Evolutionary conservation across 1,139 yeast genomes (phyloP).

Genomic region (Sugiyamaella japonica): DNA sequence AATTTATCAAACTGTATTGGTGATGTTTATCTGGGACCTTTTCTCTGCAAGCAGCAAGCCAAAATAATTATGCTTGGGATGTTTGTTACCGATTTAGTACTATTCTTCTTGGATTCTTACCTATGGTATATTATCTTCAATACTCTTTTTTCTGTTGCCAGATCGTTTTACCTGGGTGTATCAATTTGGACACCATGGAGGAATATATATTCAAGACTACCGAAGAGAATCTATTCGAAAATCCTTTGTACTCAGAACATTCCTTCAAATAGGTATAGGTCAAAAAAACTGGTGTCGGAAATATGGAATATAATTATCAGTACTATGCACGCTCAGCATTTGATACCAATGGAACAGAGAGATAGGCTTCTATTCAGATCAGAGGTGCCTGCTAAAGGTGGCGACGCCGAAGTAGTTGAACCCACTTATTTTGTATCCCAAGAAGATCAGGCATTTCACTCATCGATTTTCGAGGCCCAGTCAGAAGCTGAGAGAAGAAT

Average conservation of each 20-base stretch:
- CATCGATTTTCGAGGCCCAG: conserved; percentile 51
- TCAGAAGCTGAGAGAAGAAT: conserved; percentile 81
- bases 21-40: conserved; percentile 51
- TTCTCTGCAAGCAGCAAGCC: conserved; percentile 63
- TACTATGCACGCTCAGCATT: conserved; percentile 75
- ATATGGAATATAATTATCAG: conserved; percentile 80
- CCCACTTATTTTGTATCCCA: conserved; percentile 76
- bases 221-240: conserved; percentile 70
- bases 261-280: conserved; percentile 39
- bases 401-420: conserved; percentile 42
- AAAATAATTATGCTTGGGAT: conserved; percentile 55
- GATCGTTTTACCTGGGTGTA: conserved; percentile 72
- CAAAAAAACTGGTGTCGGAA: conserved; percentile 57
- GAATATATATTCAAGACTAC: conserved; percentile 70
- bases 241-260: conserved; percentile 55
- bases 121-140: conserved; percentile 86
- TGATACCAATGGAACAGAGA: conserved; percentile 71
- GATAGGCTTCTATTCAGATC: conserved; percentile 44
- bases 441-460: conserved; percentile 54
- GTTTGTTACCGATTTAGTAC: conserved; percentile 62
- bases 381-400: conserved; percentile 1
- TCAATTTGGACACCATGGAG: conserved; percentile 89
- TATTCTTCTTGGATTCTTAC: conserved; percentile 82
- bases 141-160: conserved; percentile 65
- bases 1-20: conserved; percentile 63